Conservation (phyloP, 441 rosid species). For the Corymbia citriodora region DNA sequence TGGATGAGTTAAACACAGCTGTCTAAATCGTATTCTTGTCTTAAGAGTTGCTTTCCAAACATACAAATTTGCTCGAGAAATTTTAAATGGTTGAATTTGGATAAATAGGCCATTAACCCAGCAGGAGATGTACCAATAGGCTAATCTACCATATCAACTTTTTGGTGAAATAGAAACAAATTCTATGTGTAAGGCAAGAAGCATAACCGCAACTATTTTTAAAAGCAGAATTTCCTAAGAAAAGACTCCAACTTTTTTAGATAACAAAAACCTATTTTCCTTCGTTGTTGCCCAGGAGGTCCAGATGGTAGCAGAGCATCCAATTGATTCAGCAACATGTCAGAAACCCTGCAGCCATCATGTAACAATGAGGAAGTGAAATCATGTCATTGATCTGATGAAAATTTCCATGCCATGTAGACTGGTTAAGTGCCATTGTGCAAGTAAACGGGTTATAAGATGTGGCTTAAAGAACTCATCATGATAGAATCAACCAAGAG, state of each 20-base stretch:
- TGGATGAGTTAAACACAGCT: neutral
- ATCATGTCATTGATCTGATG: neutral
- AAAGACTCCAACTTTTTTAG: neutral
- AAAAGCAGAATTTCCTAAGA: neutral
- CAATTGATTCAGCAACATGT: constrained; percentile 46
- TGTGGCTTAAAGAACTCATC: neutral
- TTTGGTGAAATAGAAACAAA: neutral
- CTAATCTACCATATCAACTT: neutral
- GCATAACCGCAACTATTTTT: neutral
- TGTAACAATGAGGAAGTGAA: neutral
- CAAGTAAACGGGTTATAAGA: neutral
- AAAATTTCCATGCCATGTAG: neutral
- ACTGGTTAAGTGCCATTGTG: neutral
- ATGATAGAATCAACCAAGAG: neutral
- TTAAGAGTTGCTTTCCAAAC: neutral
- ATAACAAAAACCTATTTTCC: constrained; percentile 63
- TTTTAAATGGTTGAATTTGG: neutral
- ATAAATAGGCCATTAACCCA: neutral
- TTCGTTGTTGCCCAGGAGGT: constrained; percentile 70
- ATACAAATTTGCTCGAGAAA: neutral
- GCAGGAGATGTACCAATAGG: neutral
- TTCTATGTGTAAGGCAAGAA: neutral
- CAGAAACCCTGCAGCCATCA: constrained; percentile 51
- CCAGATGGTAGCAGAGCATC: constrained; percentile 73
- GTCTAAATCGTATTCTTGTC: neutral